Evolutionary conservation across 139 green algal species (phyloP).

Genomic region (Micromonas commoda): DNA sequence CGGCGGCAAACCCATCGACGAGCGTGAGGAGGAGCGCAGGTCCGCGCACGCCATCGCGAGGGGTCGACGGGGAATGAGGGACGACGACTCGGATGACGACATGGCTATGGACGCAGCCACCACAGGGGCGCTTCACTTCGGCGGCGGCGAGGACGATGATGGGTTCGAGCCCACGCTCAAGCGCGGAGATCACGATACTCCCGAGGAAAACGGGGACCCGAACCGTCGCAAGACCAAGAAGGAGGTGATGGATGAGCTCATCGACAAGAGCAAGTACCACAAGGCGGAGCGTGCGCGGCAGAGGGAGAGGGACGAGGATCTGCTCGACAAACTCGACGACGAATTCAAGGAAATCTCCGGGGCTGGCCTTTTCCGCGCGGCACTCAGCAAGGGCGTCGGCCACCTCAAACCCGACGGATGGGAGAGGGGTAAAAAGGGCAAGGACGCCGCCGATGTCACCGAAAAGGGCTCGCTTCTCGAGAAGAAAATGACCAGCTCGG

Average conservation of each 20-base stretch:
- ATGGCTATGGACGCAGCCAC: constrained; percentile 36
- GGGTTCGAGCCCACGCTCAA: constrained; percentile 6
- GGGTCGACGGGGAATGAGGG: not conserved
- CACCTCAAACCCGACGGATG: constrained; percentile 9
- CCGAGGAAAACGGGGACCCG: not conserved
- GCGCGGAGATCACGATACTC: not conserved
- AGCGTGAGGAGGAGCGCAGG: constrained; percentile 2
- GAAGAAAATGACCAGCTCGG: too few species aligned
- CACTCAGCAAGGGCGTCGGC: constrained; percentile 18
- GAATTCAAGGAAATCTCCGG: constrained; percentile 44
- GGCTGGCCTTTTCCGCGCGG: constrained; percentile 17
- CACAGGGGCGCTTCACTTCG: constrained; percentile 14
- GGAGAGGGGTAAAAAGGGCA: not conserved
- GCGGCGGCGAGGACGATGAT: not conserved
- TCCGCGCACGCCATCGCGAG: not conserved
- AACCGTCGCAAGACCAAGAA: constrained; percentile 38
- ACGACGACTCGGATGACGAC: constrained; percentile 31
- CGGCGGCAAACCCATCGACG: constrained; percentile 14
- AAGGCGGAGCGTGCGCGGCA: constrained; percentile 65
- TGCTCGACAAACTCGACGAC: constrained; percentile 66
- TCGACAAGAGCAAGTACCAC: constrained; percentile 82
- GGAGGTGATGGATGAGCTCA: constrained; percentile 97
- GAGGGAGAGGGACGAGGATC: constrained; percentile 76
- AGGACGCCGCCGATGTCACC: not conserved
- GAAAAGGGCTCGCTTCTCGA: too few species aligned